Evolutionary conservation across 2,329 filamentous ascomycete genomes (phyloP), one percentile per base, ranked within the genome.

Genomic region (Cryphonectria naterciae): DNA sequence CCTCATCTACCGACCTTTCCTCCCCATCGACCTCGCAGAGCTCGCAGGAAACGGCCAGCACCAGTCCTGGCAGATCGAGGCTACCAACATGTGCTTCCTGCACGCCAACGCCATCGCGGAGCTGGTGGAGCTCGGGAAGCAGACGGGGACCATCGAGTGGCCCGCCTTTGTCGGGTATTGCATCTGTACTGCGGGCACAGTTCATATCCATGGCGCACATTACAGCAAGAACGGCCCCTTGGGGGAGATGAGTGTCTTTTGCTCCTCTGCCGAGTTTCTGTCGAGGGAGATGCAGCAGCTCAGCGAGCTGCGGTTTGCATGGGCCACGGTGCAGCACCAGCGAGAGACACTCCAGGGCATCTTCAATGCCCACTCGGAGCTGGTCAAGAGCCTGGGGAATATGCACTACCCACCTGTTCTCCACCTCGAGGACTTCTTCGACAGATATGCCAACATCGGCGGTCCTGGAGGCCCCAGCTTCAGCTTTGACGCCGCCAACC

Each of bases 51-150:
- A 88, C 0, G 92, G 92, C 1, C 93, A 97, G 76, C 93, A 97
- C 75, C 93, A 97, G 78, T 95, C 93, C 39, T 97, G 94, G 94
- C 94, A 97, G 78, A 95, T 97, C 64, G 93, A 97, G 78, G 93
- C 94, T 0, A 97, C 93, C 0, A 95, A 96, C 76, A 86, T 95
- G 78, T 97, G 94, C 80, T 96, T 89, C 78, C 83, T 95, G 25
- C 94, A 97, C 75, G 93, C 94, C 7, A 97, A 97, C 77, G 93
- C 93, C 6, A 95, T 97, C 67, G 90, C 93, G 1, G 93, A 97
- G 77, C 83, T 97, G 2, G 91, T 94, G 5, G 92, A 95, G 77
- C 87, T 95, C 22, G 93, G 93, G 1, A 91, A 91, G 73, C 91
- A 92, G 74, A 90, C 91, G 1, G 87, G 89, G 1, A 88, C 91